These are phyloP conservation scores for Colletotrichum somersetense DNA, from an alignment of 2,329 filamentous ascomycete species.

Conservation along the genomic window DNA sequence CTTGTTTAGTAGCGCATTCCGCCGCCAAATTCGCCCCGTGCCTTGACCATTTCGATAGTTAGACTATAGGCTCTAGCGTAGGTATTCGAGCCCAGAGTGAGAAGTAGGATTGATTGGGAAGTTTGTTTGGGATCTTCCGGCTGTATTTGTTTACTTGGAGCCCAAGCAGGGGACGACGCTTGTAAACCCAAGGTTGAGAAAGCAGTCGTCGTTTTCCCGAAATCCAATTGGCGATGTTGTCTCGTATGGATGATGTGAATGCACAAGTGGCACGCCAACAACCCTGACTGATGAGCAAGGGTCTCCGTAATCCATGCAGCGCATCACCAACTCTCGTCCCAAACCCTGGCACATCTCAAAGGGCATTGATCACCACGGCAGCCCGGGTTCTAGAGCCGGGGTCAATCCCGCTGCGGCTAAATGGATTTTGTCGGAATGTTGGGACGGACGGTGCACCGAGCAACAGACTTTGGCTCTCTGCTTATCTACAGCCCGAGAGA, in stretches of 20 bases:
- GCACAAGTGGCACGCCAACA: not conserved
- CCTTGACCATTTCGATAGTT: constrained; percentile 30
- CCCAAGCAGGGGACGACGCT: not conserved
- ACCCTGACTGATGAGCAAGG: too few relatives aligned
- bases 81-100: constrained; percentile 16
- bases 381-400: constrained; percentile 28
- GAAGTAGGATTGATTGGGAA: constrained; percentile 21
- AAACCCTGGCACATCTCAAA: constrained; percentile 13
- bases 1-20: constrained; percentile 41
- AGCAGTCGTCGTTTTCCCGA: not conserved
- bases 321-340: constrained; percentile 19
- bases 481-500: constrained; percentile 3
- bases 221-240: constrained; percentile 6
- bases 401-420: constrained; percentile 36
- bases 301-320: constrained; percentile 12
- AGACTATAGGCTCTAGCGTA: constrained; percentile 3
- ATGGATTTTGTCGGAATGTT: constrained; percentile 10
- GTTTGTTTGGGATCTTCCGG: constrained; percentile 31
- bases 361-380: constrained; percentile 33
- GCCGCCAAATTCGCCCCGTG: constrained; percentile 37
- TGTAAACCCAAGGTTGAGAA: not conserved
- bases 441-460: constrained; percentile 28
- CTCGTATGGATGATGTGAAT: not conserved
- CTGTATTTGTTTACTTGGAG: constrained; percentile 30
- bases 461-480: constrained; percentile 24